These are phyloP conservation scores for Paramyrothecium roridum DNA, from an alignment of 2,329 filamentous ascomycete species.

Conservation along the genomic window DNA sequence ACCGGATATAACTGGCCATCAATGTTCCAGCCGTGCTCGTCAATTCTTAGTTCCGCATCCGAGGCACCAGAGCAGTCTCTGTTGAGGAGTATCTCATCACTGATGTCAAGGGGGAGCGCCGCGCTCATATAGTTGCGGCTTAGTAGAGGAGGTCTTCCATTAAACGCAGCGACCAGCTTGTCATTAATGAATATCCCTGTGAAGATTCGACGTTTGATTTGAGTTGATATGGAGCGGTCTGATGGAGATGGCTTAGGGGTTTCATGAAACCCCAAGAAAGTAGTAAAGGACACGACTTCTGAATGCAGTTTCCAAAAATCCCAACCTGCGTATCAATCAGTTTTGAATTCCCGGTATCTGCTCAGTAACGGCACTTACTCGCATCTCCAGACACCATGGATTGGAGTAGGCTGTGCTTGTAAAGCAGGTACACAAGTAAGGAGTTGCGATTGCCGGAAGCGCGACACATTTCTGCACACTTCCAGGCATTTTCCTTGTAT, in stretches of 20 bases:
- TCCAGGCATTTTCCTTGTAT: slow-evolving; percentile 8
- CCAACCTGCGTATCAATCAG: slow-evolving; percentile 24
- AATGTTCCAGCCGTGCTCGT: slow-evolving; percentile 35
- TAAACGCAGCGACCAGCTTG: slow-evolving; percentile 36
- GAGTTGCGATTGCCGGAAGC: slow-evolving; percentile 27
- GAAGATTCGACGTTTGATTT: slow-evolving; percentile 26
- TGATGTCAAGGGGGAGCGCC: slow-evolving; percentile 35
- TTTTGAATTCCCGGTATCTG: background rate
- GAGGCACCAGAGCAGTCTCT: slow-evolving; percentile 8
- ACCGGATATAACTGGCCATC: slow-evolving; percentile 22
- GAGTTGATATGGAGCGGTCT: slow-evolving; percentile 27
- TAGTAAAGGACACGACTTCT: slow-evolving; percentile 30
- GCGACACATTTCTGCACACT: slow-evolving; percentile 28
- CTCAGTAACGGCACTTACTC: slow-evolving; percentile 21
- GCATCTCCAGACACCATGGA: slow-evolving; percentile 37
- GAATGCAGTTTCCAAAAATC: slow-evolving; percentile 31
- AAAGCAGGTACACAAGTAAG: slow-evolving; percentile 30
- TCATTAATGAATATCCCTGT: slow-evolving; percentile 30
- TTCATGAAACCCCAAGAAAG: slow-evolving; percentile 31
- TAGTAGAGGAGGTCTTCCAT: slow-evolving; percentile 36
- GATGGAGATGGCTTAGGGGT: slow-evolving; percentile 18
- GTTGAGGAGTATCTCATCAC: slow-evolving; percentile 29
- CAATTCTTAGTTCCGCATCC: slow-evolving; percentile 14
- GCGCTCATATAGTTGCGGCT: slow-evolving; percentile 31
- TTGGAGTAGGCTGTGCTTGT: slow-evolving; percentile 29